phyloP scores from a whole-genome alignment of 768 basidiomycete genomes.

The Auricularia sp. region DNA sequence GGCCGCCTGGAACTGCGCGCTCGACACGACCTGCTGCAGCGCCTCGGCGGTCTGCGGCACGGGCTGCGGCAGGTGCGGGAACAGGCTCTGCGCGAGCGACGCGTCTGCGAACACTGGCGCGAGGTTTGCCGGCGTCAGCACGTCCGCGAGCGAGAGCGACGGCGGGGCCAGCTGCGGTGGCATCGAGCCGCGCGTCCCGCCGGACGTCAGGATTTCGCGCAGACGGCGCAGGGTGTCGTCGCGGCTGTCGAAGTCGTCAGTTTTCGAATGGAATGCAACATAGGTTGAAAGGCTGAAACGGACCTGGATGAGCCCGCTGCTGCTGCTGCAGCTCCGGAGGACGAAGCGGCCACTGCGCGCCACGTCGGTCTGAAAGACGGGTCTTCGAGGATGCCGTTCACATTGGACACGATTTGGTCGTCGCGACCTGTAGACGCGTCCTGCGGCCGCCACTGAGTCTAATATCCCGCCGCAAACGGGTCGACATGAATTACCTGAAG shows the following conservation, averaged over 20 bases:
- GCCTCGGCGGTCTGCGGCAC: constrained; percentile 53
- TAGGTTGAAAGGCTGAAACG: constrained; percentile 1
- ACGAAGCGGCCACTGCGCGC: constrained; percentile 26
- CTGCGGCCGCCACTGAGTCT: constrained; percentile 24
- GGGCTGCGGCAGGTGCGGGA: background rate
- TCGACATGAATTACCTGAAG: constrained; percentile 49
- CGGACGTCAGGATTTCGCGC: background rate
- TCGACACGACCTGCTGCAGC: constrained; percentile 65
- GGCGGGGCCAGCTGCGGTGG: constrained; percentile 18
- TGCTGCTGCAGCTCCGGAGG: constrained; percentile 12
- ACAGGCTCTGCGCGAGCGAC: background rate
- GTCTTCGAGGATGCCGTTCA: constrained; percentile 62
- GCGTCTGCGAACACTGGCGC: constrained; percentile 48
- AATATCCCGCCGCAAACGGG: background rate
- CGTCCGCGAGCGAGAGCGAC: constrained; percentile 61
- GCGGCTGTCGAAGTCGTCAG: background rate
- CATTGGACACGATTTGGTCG: constrained; percentile 59
- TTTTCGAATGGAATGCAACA: background rate
- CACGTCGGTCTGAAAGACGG: constrained; percentile 53
- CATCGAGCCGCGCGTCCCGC: constrained; percentile 15
- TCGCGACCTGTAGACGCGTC: constrained; percentile 60
- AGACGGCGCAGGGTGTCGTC: background rate
- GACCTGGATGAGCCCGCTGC: constrained; percentile 22
- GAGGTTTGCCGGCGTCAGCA: constrained; percentile 66
- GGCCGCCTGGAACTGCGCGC: constrained; percentile 73